Conservation (phyloP, 495 filamentous ascomycete species). For the Talaromyces wortmannii region DNA sequence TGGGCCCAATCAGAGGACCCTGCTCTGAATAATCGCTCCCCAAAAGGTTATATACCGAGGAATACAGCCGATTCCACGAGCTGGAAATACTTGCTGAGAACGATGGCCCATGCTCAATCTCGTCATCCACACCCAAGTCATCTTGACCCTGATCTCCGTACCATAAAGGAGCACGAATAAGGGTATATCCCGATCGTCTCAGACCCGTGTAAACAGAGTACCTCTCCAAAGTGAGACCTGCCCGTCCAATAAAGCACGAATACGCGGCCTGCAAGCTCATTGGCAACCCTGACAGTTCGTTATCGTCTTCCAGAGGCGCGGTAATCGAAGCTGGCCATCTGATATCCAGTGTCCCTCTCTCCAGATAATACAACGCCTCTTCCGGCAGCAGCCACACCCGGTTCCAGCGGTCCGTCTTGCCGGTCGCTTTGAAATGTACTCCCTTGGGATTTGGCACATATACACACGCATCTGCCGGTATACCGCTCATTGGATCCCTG, state of each 20-base stretch:
- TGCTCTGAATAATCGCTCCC: slow-evolving; percentile 8
- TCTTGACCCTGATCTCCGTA: slow-evolving; percentile 18
- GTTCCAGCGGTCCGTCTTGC: slow-evolving; percentile 47
- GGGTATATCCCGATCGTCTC: slow-evolving; percentile 74
- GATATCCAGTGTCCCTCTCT: slow-evolving; percentile 78
- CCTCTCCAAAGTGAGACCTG: slow-evolving; percentile 65
- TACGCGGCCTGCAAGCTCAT: slow-evolving; percentile 90
- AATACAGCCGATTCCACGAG: slow-evolving; percentile 1
- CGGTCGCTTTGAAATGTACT: slow-evolving; percentile 49
- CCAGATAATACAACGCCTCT: slow-evolving; percentile 82
- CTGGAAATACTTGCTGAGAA: not conserved
- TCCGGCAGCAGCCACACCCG: slow-evolving; percentile 82
- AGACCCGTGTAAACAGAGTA: slow-evolving; percentile 82
- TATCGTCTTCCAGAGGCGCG: slow-evolving; percentile 19
- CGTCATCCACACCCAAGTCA: slow-evolving; percentile 2
- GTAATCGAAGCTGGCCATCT: slow-evolving; percentile 58
- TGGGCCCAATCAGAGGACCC: slow-evolving; percentile 68
- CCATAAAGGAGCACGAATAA: slow-evolving; percentile 61
- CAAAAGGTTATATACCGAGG: not conserved
- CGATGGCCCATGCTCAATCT: not conserved
- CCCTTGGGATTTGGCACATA: slow-evolving; percentile 41
- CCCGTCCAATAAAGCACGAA: slow-evolving; percentile 63
- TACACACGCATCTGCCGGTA: slow-evolving; percentile 32
- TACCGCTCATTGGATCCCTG: slow-evolving; percentile 8
- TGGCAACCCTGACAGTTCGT: slow-evolving; percentile 57